Evolutionary conservation across 805 yeast genomes (phyloP), one percentile per base, ranked within the genome.

Genomic region (Kodamaea sagamina): DNA sequence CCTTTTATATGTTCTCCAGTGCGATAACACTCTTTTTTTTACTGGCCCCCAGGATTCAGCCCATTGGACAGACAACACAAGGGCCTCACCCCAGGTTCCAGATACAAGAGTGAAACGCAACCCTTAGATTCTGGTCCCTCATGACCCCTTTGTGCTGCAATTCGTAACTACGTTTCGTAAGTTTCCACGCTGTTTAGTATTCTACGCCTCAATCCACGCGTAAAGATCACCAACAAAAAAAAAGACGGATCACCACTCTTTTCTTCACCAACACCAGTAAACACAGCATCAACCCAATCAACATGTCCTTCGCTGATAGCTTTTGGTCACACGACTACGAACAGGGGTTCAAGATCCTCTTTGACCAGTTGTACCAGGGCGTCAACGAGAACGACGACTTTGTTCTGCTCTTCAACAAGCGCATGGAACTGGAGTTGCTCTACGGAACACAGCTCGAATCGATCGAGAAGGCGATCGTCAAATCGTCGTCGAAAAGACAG

Each of bases 321-420:
- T 86, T 86, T 64, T 86, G 95, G 95, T 73, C 89, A 6, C 70
- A 69, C 21, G 90, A 84, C 56, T 80, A 82, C 55, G 65, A 71
- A 10, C 64, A 74, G 62, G 82, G 86, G 27, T 62, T 77, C 36
- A 67, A 72, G 39, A 63, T 67, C 2, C 65, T 82, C 6, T 82
- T 81, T 51, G 68, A 65, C 16, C 77, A 77, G 49, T 65, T 82
- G 32, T 67, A 73, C 46, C 77, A 74, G 52, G 95, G 95, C 0
- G 73, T 84, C 43, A 71, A 67, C 18, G 95, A 88, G 59, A 84
- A 86, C 58, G 80, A 78, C 24, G 85, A 85, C 57, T 81, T 84
- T 50, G 69, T 85, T 11, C 75, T 74, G 15, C 61, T 87, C 34
- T 85, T 86, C 55, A 73, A 78, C 22, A 75, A 82, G 13, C 65